Evolutionary conservation across 306 rosid genomes (phyloP).

Genomic region (Pterocarpus santalinus): DNA sequence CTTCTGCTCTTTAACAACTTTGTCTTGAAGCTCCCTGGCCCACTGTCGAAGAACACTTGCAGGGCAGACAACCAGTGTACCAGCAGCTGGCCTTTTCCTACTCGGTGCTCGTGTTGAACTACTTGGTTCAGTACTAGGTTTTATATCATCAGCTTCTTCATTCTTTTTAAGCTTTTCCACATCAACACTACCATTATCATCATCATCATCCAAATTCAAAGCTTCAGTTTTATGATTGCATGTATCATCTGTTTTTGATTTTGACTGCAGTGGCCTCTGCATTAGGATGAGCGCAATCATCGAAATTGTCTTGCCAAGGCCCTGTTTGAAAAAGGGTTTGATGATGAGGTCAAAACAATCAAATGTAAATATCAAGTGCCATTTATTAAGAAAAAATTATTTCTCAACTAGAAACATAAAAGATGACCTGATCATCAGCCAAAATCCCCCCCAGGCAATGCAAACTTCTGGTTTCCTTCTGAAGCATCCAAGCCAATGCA

Average conservation of each 20-base stretch:
- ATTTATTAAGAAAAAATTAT: constrained; percentile 34
- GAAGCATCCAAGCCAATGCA: constrained; percentile 97
- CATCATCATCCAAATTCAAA: constrained; percentile 89
- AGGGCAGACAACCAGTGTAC: constrained; percentile 97
- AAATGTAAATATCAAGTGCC: constrained; percentile 22
- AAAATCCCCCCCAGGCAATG: constrained; percentile 98
- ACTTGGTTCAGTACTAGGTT: constrained; percentile 64
- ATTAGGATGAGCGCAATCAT: constrained; percentile 91
- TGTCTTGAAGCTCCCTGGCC: constrained; percentile 93
- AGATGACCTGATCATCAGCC: constrained; percentile 96
- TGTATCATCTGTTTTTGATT: constrained; percentile 68
- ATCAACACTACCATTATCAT: constrained; percentile 59
- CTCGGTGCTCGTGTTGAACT: constrained; percentile 60
- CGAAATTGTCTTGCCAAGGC: constrained; percentile 97
- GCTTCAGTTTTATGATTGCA: constrained; percentile 75
- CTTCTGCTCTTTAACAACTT: constrained; percentile 67
- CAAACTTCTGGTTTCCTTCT: constrained; percentile 91
- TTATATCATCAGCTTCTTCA: constrained; percentile 61
- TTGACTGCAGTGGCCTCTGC: constrained; percentile 73
- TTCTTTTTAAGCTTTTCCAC: constrained; percentile 54
- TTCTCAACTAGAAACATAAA: constrained; percentile 15
- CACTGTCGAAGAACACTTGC: constrained; percentile 98
- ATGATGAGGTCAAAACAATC: constrained; percentile 34
- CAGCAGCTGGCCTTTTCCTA: constrained; percentile 95
- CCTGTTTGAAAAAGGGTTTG: constrained; percentile 65